phyloP scores from a whole-genome alignment of 768 basidiomycete species.

The Tulasnella sp. region DNA sequence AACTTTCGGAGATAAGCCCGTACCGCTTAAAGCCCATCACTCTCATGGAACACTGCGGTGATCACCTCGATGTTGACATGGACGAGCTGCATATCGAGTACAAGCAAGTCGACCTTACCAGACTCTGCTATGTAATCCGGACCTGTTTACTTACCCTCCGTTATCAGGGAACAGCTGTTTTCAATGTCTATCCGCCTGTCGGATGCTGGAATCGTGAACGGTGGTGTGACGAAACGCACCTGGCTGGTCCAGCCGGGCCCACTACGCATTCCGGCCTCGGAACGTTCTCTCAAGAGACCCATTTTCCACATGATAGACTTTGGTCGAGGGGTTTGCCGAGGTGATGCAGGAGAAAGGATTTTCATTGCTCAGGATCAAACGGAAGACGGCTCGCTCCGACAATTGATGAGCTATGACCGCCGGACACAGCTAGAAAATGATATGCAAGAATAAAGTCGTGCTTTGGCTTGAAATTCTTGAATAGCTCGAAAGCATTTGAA shows the following conservation, averaged over 20 bases:
- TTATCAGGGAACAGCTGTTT: too few species aligned
- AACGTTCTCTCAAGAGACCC: slow-evolving; percentile 1
- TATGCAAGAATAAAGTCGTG: too few species aligned
- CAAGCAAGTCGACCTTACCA: background rate
- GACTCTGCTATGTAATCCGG: too few species aligned
- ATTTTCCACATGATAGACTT: slow-evolving; percentile 14
- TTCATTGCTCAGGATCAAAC: background rate
- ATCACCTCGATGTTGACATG: background rate
- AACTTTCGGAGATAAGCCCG: background rate
- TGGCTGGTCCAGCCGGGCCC: slow-evolving; percentile 20
- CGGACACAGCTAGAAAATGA: too few species aligned
- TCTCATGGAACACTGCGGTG: slow-evolving; percentile 13
- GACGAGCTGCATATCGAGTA: background rate
- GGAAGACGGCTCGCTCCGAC: background rate
- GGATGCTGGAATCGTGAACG: too few species aligned
- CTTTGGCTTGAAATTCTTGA: too few species aligned
- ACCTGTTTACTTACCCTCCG: too few species aligned
- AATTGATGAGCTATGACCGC: too few species aligned
- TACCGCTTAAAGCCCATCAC: slow-evolving; percentile 11
- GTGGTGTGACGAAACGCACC: too few species aligned
- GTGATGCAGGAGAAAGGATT: too few species aligned
- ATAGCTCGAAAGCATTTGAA: too few species aligned
- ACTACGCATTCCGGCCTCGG: background rate
- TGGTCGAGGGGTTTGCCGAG: background rate
- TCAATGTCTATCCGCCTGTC: too few species aligned